Evolutionary conservation across 768 basidiomycete species (phyloP).

Genomic region (Xerocomus spinulosus): DNA sequence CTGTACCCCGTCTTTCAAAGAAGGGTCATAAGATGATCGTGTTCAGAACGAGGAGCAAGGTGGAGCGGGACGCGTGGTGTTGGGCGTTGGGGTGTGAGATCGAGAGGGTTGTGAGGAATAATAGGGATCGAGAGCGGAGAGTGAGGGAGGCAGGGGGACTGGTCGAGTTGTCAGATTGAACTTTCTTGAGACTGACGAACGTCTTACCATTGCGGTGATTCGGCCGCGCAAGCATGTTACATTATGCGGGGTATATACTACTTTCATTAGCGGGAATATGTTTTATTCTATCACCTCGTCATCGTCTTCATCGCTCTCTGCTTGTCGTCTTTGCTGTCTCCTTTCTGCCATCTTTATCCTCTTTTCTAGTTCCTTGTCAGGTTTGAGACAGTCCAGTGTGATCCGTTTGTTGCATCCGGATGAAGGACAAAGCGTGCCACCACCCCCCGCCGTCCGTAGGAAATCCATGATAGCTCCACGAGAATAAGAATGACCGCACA

Average conservation of each 20-base stretch:
- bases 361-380: slow-evolving; percentile 57
- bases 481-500: slow-evolving; percentile 85
- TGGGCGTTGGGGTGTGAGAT: slow-evolving; percentile 91
- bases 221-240: background rate
- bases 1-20: slow-evolving; percentile 46
- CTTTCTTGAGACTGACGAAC: too few species aligned
- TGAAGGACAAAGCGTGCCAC: slow-evolving; percentile 56
- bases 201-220: background rate
- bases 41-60: slow-evolving; percentile 70
- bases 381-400: slow-evolving; percentile 44
- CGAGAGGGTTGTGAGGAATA: slow-evolving; percentile 66
- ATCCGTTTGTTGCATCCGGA: slow-evolving; percentile 66
- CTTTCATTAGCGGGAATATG: background rate
- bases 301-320: slow-evolving; percentile 32
- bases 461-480: slow-evolving; percentile 62
- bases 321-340: slow-evolving; percentile 41
- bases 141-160: slow-evolving; percentile 63
- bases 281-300: slow-evolving; percentile 54
- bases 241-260: slow-evolving; percentile 12
- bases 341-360: slow-evolving; percentile 57
- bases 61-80: slow-evolving; percentile 93
- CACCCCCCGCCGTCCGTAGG: slow-evolving; percentile 37
- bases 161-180: slow-evolving; percentile 28
- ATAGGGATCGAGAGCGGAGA: slow-evolving; percentile 58
- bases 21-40: slow-evolving; percentile 58